A percentile compares a stretch with the other conserved stretches of the same genome.
These are phyloP conservation scores for Parasitella parasitica DNA, from an alignment of 371 early-diverging fungal species.

Conservation along the genomic window DNA sequence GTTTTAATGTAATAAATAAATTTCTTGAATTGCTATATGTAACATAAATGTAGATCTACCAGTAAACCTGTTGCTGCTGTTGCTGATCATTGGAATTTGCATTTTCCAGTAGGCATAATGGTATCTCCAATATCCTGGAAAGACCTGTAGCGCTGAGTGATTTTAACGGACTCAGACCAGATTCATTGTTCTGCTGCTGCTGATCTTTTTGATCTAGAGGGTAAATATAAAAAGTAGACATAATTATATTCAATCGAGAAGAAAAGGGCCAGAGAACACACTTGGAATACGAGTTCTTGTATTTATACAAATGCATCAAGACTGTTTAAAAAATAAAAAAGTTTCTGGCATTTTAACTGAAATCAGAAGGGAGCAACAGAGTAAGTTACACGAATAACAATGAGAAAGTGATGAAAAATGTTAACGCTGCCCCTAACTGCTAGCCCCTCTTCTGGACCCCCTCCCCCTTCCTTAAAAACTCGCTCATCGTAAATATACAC, in stretches of 20 bases:
- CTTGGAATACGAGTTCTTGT: not conserved
- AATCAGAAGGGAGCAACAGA: not conserved
- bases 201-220: constrained; percentile 2
- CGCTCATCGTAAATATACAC: not conserved
- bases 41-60: constrained; percentile 2
- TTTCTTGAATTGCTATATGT: not conserved
- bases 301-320: not conserved
- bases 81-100: not conserved
- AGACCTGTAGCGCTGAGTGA: constrained; percentile 3
- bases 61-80: not conserved
- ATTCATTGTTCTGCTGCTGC: not conserved
- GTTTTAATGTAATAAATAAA: not conserved
- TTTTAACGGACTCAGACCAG: not conserved
- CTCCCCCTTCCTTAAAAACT: not conserved
- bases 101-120: constrained; percentile 11
- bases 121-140: constrained; percentile 17
- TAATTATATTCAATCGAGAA: not conserved
- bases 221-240: constrained; percentile 17
- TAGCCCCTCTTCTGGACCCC: not conserved
- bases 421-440: not conserved
- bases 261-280: not conserved
- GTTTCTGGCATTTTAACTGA: not conserved
- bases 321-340: not conserved
- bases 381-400: not conserved
- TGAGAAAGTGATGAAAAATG: not conserved